These are phyloP conservation scores for Terfezia boudieri DNA, from an alignment of 495 filamentous ascomycete species.

Conservation along the genomic window DNA sequence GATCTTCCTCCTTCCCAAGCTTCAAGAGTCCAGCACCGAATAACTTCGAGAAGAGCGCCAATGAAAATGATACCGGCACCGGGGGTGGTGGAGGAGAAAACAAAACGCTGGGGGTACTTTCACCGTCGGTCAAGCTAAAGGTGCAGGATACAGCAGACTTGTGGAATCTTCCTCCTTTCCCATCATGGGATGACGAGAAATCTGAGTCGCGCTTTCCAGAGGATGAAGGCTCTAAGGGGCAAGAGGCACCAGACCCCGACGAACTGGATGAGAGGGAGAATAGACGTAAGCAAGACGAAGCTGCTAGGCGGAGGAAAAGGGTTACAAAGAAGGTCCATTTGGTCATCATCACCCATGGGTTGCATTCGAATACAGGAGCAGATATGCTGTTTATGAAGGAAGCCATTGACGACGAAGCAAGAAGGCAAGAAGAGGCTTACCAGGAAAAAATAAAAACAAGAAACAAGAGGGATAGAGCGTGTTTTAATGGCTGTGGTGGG, in stretches of 20 bases:
- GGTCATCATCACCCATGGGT: conserved; percentile 77
- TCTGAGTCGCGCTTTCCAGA: conserved; percentile 1
- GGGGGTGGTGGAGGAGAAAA: neutral
- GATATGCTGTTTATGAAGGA: conserved; percentile 97
- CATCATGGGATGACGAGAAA: conserved; percentile 25
- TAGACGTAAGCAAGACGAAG: conserved; percentile 16
- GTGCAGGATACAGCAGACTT: conserved; percentile 73
- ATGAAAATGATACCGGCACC: neutral
- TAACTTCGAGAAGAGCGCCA: neutral
- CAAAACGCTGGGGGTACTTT: neutral
- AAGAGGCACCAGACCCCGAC: conserved; percentile 15
- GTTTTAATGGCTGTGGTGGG: neutral
- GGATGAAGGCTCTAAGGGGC: conserved; percentile 4
- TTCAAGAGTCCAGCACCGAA: neutral
- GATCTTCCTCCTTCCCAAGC: conserved; percentile 1
- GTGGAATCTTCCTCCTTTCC: conserved; percentile 76
- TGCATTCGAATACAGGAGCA: conserved; percentile 90
- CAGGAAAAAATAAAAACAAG: conserved; percentile 23
- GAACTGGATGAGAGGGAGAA: conserved; percentile 17
- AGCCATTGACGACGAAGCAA: conserved; percentile 68
- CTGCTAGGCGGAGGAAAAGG: conserved; percentile 8
- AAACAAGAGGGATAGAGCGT: neutral
- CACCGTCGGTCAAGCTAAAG: conserved; percentile 40
- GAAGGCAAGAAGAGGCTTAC: conserved; percentile 40
- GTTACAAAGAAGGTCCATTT: conserved; percentile 55